Evolutionary conservation across 441 rosid genomes (phyloP), one percentile per base, ranked within the genome.

Genomic region (Populus hybrid): DNA sequence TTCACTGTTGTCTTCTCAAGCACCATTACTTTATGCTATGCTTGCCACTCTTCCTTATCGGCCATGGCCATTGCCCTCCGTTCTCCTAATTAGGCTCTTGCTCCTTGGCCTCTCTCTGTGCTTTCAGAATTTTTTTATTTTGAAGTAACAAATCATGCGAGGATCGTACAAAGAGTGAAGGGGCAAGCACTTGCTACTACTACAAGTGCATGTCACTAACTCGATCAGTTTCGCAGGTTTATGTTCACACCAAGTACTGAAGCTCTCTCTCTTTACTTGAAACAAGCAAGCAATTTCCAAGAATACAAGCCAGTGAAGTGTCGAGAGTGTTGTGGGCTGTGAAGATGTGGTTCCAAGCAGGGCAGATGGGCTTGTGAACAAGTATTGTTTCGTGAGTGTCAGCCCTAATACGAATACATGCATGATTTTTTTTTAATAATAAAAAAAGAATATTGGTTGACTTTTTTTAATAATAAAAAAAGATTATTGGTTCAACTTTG

Each of bases 1-100:
- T 42, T 42, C 53, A 42, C 53, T 36, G 40, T 36, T 32, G 36
- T 34, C 36, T 34, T 34, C 82, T 21, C 23, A 21, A 7, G 50
- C 59, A 57, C 76, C 53, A 61, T 12, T 71, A 70, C 82, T 80
- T 72, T 69, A 38, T 72, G 30, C 79, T 68, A 32, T 83, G 46
- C 50, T 35, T 40, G 75, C 80, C 78, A 72, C 73, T 66, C 38
- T 34, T 40, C 11, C 34, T 10, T 10, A 20, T 34, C 24, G 35
- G 69, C 30, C 72, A 72, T 77, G 74, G 50, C 72, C 80, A 57
- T 35, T 36, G 28, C 69, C 26, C 53, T 24, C 21, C 20, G 50
- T 8, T 5, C 59, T 40, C 46, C 67, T 6, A 32, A 34, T 2
- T 8, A 30, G 74, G 35, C 65, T 32, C 40, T 66, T 72, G 67